These are phyloP conservation scores for Penicillium palitans DNA, from an alignment of 2,329 filamentous ascomycete species.

Conservation along the genomic window DNA sequence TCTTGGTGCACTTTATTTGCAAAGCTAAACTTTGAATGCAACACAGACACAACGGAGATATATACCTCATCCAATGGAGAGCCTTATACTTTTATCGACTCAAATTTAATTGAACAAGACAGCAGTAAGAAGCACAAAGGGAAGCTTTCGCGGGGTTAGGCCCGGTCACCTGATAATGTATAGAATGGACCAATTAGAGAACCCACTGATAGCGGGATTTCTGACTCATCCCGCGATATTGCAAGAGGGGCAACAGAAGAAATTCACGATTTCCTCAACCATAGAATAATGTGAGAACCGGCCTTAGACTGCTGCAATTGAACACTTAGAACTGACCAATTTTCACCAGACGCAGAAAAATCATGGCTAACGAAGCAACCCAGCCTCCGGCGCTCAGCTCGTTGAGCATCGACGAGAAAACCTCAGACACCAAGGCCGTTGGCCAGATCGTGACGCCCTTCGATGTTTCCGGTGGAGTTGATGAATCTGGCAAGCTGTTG, in stretches of 20 bases:
- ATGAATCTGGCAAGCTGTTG: conserved; percentile 42
- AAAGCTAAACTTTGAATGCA: background rate
- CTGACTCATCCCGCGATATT: conserved; percentile 20
- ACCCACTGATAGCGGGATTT: conserved; percentile 13
- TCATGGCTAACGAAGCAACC: conserved; percentile 52
- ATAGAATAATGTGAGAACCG: conserved; percentile 14
- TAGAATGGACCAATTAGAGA: conserved; percentile 11
- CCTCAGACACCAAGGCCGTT: conserved; percentile 29
- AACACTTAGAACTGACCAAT: background rate
- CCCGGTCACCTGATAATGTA: conserved; percentile 10
- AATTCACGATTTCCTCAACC: conserved; percentile 9
- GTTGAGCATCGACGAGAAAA: conserved; percentile 34
- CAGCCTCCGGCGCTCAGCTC: conserved; percentile 42
- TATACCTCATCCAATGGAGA: background rate
- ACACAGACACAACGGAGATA: rapidly evolving
- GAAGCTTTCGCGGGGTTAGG: conserved; percentile 6
- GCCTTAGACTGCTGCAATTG: background rate
- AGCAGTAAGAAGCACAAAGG: background rate
- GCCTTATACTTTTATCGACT: background rate
- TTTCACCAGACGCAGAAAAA: conserved; percentile 9
- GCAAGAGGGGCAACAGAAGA: conserved; percentile 20
- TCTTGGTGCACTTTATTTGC: background rate
- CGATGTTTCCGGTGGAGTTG: conserved; percentile 45
- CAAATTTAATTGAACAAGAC: background rate
- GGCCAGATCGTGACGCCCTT: conserved; percentile 45